Evolutionary conservation across 2,329 filamentous ascomycete species (phyloP), one percentile per base, ranked within the genome.

Genomic region (Aspergillus transmontanensis): DNA sequence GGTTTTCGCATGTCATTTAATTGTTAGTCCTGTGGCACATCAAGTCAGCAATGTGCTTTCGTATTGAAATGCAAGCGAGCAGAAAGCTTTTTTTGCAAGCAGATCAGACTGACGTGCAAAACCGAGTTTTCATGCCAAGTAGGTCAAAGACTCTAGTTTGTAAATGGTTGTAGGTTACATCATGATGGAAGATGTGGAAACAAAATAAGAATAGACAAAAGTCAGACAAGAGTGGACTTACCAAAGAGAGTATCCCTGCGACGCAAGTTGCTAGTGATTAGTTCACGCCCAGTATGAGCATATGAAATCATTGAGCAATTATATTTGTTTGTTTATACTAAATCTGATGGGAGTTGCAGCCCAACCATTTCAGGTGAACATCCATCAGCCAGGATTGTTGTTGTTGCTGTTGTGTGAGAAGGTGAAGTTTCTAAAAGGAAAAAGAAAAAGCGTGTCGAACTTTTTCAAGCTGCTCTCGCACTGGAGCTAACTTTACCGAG

Each of bases 101-200:
- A 80, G 56, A 85, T 95, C 92, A 95, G 92, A 93, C 92, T 95
- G 92, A 95, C 91, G 91, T 94, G 89, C 87, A 89, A 80, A 69
- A 77, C 71, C 69, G 77, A 80, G 87, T 89, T 94, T 94, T 94
- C 91, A 94, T 90, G 86, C 82, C 88, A 62, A 85, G 79, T 58
- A 69, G 90, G 89, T 96, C 92, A 95, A 95, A 96, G 92, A 96
- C 92, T 96, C 92, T 96, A 96, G 91, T 94, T 94, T 85, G 80
- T 79, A 82, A 89, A 73, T 71, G 90, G 90, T 93, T 89, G 83
- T 84, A 79, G 79, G 82, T 93, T 89, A 94, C 92, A 94, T 94
- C 92, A 93, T 77, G 78, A 81, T 53, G 45, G 80, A 83, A 75
- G 69, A 66, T 65, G 51, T 62, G 58, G 30, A 59, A 60, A 58